Percentiles rank a stretch among this genome's conserved stretches.
Evolutionary conservation across 495 filamentous ascomycete species (phyloP).

Genomic region (Penicillium argentinense): DNA sequence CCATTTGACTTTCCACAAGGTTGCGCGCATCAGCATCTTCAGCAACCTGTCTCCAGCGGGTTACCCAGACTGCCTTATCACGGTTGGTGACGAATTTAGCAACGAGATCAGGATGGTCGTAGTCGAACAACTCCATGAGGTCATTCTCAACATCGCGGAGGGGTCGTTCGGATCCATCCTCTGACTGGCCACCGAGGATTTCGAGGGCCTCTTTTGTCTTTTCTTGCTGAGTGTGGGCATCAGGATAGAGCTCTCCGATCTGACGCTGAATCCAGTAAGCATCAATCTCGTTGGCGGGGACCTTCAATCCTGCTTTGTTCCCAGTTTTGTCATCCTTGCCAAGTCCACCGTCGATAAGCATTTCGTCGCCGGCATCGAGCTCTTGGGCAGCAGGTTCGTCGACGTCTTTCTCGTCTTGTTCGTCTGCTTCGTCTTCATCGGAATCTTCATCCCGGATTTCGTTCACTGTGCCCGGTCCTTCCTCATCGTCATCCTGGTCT

Average conservation of each 20-base stretch:
- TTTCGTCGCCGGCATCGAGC: constrained; percentile 59
- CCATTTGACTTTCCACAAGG: constrained; percentile 85
- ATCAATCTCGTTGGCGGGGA: constrained; percentile 86
- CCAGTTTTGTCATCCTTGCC: constrained; percentile 41
- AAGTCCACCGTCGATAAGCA: constrained; percentile 72
- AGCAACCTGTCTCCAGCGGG: constrained; percentile 76
- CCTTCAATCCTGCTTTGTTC: constrained; percentile 54
- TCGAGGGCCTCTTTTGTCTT: constrained; percentile 80
- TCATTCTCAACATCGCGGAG: constrained; percentile 96
- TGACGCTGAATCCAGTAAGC: constrained; percentile 97
- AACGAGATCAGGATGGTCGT: constrained; percentile 91
- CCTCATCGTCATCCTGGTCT: constrained; percentile 84
- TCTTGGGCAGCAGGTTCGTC: constrained; percentile 54
- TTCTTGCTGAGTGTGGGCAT: constrained; percentile 86
- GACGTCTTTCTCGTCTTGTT: constrained; percentile 43
- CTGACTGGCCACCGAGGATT: constrained; percentile 72
- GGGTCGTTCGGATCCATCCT: constrained; percentile 78
- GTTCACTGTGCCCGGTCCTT: constrained; percentile 65
- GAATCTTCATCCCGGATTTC: constrained; percentile 81
- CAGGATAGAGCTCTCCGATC: constrained; percentile 80
- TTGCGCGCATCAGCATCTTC: constrained; percentile 77
- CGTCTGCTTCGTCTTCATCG: constrained; percentile 67
- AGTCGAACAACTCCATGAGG: constrained; percentile 96
- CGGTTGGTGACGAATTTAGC: constrained; percentile 89
- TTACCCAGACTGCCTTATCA: constrained; percentile 93